phyloP scores from a whole-genome alignment of 2,329 filamentous ascomycete genomes.

The Myrmaecium sp. region DNA sequence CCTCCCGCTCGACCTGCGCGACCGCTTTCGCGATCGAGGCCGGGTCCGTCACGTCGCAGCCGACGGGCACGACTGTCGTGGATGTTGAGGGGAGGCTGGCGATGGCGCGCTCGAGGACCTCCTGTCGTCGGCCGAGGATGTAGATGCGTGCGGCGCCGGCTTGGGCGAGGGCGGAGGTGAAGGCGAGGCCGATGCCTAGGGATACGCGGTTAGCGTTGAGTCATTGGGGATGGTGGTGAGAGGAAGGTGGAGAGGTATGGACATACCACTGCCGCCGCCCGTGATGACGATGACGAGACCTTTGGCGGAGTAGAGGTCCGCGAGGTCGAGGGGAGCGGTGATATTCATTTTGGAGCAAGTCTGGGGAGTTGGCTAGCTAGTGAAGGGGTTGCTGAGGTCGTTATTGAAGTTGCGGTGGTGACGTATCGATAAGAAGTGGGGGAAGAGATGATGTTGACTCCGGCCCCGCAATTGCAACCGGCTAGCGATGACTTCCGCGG shows the following conservation, averaged over 20 bases:
- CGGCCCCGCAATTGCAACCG: no score
- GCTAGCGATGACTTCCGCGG: no score
- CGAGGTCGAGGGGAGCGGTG: slow-evolving; percentile 14
- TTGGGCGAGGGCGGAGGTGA: slow-evolving; percentile 25
- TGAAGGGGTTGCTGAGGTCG: no score
- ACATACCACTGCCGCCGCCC: slow-evolving; percentile 24
- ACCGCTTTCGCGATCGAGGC: slow-evolving; percentile 24
- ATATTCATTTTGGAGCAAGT: no score
- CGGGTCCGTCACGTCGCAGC: slow-evolving; percentile 26
- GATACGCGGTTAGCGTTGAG: slow-evolving; percentile 4
- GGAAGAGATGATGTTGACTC: no score
- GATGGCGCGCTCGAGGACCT: slow-evolving; percentile 24
- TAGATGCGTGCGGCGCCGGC: slow-evolving; percentile 26
- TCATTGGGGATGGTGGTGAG: slow-evolving; percentile 12
- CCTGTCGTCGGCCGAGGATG: slow-evolving; percentile 26
- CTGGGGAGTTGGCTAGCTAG: no score
- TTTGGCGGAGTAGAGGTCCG: slow-evolving; percentile 23
- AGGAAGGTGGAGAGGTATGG: slow-evolving; percentile 1
- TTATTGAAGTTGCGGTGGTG: no score
- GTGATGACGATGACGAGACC: slow-evolving; percentile 24
- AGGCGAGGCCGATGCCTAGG: slow-evolving; percentile 21
- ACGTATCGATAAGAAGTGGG: no score
- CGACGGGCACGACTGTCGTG: slow-evolving; percentile 21
- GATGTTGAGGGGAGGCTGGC: slow-evolving; percentile 10
- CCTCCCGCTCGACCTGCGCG: slow-evolving; percentile 23